phyloP scores from a whole-genome alignment of 495 filamentous ascomycete genomes.

The Tuber indicum region DNA sequence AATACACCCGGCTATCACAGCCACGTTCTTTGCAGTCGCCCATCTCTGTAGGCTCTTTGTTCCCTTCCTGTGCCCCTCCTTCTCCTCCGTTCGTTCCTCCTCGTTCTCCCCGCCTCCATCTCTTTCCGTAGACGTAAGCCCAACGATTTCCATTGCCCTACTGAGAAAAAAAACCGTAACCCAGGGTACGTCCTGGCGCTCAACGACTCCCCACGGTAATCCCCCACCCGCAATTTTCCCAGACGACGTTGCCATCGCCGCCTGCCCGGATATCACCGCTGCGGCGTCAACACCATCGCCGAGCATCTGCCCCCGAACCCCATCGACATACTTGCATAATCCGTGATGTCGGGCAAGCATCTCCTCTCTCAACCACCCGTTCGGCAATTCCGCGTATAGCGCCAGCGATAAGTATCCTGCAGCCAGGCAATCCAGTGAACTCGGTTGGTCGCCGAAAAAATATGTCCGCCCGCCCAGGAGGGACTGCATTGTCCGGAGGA shows the following conservation, averaged over 20 bases:
- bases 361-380: constrained; percentile 61
- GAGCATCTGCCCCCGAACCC: constrained; percentile 9
- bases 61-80: constrained; percentile 13
- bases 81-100: constrained; percentile 15
- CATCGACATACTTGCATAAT: constrained; percentile 18
- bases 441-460: constrained; percentile 51
- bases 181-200: constrained; percentile 33
- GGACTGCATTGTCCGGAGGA: constrained; percentile 61
- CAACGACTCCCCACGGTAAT: constrained; percentile 28
- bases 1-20: constrained; percentile 18
- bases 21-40: not conserved
- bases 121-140: not conserved
- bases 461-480: constrained; percentile 52
- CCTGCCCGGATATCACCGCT: constrained; percentile 18
- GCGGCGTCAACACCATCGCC: constrained; percentile 11
- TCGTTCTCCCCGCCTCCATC: constrained; percentile 5
- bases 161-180: constrained; percentile 26
- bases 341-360: constrained; percentile 45
- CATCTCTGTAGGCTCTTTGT: constrained; percentile 7
- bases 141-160: constrained; percentile 13
- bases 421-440: constrained; percentile 70
- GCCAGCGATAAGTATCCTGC: constrained; percentile 72
- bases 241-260: not conserved
- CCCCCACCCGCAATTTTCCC: not conserved
- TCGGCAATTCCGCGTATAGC: constrained; percentile 61